Percentiles rank a stretch among this genome's conserved stretches.
Evolutionary conservation across 1,284 basidiomycete species (phyloP).

Genomic region (Coriolopsis trogii): DNA sequence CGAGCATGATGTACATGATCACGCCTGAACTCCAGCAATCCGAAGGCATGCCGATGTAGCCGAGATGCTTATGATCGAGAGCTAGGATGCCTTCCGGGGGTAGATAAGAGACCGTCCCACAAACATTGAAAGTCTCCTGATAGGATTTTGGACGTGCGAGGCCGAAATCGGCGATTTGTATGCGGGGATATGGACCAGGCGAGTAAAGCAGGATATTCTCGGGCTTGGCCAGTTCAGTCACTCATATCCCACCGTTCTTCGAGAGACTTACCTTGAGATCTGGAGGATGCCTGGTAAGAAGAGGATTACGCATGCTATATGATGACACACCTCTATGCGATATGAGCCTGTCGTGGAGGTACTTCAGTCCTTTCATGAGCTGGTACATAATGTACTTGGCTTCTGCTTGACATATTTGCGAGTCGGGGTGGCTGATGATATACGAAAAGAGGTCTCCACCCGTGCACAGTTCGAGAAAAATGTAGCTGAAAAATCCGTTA

Average conservation of each 20-base stretch:
- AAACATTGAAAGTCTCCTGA: slow-evolving; percentile 79
- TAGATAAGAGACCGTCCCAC: slow-evolving; percentile 83
- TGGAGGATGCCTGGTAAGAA: slow-evolving; percentile 29
- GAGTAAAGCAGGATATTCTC: slow-evolving; percentile 83
- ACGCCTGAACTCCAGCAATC: slow-evolving; percentile 87
- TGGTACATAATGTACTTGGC: slow-evolving; percentile 86
- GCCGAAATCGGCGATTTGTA: slow-evolving; percentile 87
- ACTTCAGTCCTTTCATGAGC: slow-evolving; percentile 70
- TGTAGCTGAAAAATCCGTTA: slow-evolving; percentile 47
- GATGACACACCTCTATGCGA: slow-evolving; percentile 73
- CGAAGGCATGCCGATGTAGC: slow-evolving; percentile 78
- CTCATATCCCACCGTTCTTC: too few species aligned
- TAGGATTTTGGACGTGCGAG: slow-evolving; percentile 79
- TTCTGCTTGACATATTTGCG: slow-evolving; percentile 73
- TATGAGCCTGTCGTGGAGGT: slow-evolving; percentile 75
- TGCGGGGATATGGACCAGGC: slow-evolving; percentile 78
- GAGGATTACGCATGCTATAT: neutral
- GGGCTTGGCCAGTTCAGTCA: too few species aligned
- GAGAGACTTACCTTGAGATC: slow-evolving; percentile 65
- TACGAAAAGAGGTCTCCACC: slow-evolving; percentile 82
- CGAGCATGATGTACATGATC: slow-evolving; percentile 79
- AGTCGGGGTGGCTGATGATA: slow-evolving; percentile 61
- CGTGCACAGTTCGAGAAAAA: slow-evolving; percentile 79
- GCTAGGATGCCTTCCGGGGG: slow-evolving; percentile 83
- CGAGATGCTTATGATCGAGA: slow-evolving; percentile 67